phyloP scores from a whole-genome alignment of 768 basidiomycete species.

The Termitomyces sp. region DNA sequence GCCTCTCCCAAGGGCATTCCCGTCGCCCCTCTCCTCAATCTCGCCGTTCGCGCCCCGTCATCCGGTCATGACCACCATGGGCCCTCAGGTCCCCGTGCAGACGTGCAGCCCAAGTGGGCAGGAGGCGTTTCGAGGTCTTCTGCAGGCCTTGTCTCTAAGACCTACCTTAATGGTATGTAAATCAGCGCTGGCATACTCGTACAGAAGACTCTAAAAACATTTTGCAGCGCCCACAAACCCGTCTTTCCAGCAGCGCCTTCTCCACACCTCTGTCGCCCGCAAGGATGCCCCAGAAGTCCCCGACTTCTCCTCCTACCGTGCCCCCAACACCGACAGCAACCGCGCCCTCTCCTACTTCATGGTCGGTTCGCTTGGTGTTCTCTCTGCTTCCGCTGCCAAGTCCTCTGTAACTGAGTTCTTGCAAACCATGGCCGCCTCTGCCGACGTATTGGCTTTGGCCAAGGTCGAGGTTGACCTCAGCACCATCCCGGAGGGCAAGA shows the following conservation, averaged over 20 bases:
- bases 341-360: conserved; percentile 85
- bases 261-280: conserved; percentile 70
- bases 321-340: conserved; percentile 57
- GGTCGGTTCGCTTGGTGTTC: conserved; percentile 87
- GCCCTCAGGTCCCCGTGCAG: conserved; percentile 48
- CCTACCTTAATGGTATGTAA: conserved; percentile 55
- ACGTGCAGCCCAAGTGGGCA: conserved; percentile 59
- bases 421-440: conserved; percentile 93
- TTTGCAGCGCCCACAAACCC: conserved; percentile 48
- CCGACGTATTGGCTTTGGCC: conserved; percentile 95
- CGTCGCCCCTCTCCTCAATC: conserved; percentile 66
- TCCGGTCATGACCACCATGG: conserved; percentile 58
- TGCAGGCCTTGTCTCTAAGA: conserved; percentile 59
- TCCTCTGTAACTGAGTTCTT: conserved; percentile 92
- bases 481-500: conserved; percentile 94
- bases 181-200: conserved; percentile 3
- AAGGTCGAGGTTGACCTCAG: conserved; percentile 94
- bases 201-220: not conserved
- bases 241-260: conserved; percentile 58
- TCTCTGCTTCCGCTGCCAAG: conserved; percentile 93
- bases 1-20: conserved; percentile 79
- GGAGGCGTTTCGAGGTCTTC: conserved; percentile 48
- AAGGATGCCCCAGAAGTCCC: conserved; percentile 81
- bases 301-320: conserved; percentile 80
- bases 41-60: conserved; percentile 59